Base-by-base conservation (phyloP, 352 stramenopile species). In the Phytophthora pluvialis region DNA sequence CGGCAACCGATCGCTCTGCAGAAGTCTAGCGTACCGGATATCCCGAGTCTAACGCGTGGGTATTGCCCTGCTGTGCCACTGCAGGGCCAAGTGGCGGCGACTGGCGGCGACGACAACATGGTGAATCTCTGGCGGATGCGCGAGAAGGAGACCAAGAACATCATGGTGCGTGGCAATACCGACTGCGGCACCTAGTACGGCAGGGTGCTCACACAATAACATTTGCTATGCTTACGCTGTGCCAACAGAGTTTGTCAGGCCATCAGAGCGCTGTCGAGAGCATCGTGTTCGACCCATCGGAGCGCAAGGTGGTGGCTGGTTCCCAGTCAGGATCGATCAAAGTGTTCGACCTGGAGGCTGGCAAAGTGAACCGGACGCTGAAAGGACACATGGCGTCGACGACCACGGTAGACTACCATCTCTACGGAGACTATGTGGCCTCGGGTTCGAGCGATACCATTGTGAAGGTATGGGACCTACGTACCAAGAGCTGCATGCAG, bases 141-240 rank as follows among this genome's bases (percentile, higher is more conserved):
- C 33, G 86, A 95, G 60, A 89, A 86, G 52, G 83, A 95, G 72
- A 95, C 84, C 55, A 95, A 95, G 67, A 95, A 93, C 63, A 92
- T 95, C 40, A 91, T 93, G 83, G 86, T 94, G 16, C 29, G 60
- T 29, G 18, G 29, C 18, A 29, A 15, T 3, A 15, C 21, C 12
- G 39, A 29, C 3, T 35, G 21, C 18, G 4, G 16, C 39, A 13
- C 1, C 28, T 36, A 35, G 42, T 33, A 3, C 10, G 9, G 28
- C n/a, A 31, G n/a, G 7, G 6, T 31, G 28, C 21, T 38, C 29
- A 42, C n/a, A n/a, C n/a, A n/a, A n/a, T n/a, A n/a, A n/a, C n/a
- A n/a, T n/a, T n/a, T n/a, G n/a, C n/a, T n/a, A n/a, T 43, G 8
- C 25, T 13, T 58, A 6, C 58, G 15, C 28, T 67, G 13, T 42